Evolutionary conservation across 371 early-diverging fungal genomes (phyloP).

Genomic region (Blakeslea trispora): DNA sequence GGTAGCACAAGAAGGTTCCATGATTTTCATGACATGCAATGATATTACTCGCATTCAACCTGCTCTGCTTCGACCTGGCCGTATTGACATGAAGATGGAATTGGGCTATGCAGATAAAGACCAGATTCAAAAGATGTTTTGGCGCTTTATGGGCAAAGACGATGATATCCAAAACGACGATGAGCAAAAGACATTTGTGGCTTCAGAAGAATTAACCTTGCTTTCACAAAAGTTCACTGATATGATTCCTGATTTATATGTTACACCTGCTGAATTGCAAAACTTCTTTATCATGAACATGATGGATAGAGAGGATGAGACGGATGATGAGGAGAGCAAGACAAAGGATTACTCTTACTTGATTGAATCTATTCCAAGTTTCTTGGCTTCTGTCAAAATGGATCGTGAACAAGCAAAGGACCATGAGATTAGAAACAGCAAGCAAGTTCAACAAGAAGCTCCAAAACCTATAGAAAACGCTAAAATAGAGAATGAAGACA

Average conservation of each 20-base stretch:
- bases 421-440: constrained; percentile 5
- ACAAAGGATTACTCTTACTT: constrained; percentile 13
- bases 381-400: constrained; percentile 22
- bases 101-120: constrained; percentile 75
- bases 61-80: constrained; percentile 95
- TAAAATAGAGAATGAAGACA: too few relatives aligned
- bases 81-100: constrained; percentile 87
- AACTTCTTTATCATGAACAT: constrained; percentile 39
- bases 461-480: background rate
- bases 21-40: constrained; percentile 96
- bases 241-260: constrained; percentile 37
- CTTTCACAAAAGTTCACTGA: constrained; percentile 20
- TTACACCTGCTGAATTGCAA: constrained; percentile 55
- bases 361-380: constrained; percentile 23
- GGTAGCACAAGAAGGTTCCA: constrained; percentile 83
- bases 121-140: constrained; percentile 65
- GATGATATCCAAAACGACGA: background rate
- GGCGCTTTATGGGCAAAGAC: constrained; percentile 37
- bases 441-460: background rate
- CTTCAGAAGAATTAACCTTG: background rate
- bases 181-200: background rate
- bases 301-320: constrained; percentile 19
- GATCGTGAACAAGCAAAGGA: constrained; percentile 29
- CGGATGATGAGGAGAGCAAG: background rate
- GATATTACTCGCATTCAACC: constrained; percentile 91